Percentiles rank a stretch among this genome's conserved stretches.
Evolutionary conservation across 164 flowering plant genomes (phyloP).

Genomic region (Vitis riparia): DNA sequence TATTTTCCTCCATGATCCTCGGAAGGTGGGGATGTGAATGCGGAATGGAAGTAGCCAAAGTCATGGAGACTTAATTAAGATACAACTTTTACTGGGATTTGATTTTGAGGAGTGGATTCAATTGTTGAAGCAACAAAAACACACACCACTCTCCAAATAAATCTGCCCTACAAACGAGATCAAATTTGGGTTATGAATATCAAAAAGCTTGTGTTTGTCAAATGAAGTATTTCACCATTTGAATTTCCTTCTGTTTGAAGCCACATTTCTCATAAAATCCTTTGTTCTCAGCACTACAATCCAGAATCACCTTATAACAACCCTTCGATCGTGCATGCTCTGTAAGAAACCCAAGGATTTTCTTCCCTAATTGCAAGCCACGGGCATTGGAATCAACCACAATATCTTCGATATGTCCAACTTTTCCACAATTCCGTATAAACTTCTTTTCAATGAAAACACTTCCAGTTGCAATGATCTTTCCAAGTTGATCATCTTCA

Average conservation of each 20-base stretch:
- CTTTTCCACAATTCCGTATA: constrained; percentile 76
- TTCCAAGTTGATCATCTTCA: constrained; percentile 52
- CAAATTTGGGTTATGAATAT: too few species aligned
- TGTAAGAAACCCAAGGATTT: constrained; percentile 47
- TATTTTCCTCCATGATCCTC: too few species aligned
- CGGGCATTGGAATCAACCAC: constrained; percentile 73
- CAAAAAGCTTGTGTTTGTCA: constrained; percentile 8
- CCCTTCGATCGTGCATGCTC: constrained; percentile 63
- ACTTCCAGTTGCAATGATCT: constrained; percentile 77
- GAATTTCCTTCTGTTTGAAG: constrained; percentile 61
- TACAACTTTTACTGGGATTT: too few species aligned
- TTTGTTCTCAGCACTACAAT: constrained; percentile 57
- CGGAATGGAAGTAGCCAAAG: too few species aligned
- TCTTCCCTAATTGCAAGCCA: constrained; percentile 75
- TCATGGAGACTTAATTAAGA: too few species aligned
- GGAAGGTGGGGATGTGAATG: too few species aligned
- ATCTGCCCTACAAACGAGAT: too few species aligned
- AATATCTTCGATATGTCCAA: constrained; percentile 89
- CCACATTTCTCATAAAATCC: constrained; percentile 88
- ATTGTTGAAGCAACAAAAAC: too few species aligned
- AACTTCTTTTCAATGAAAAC: constrained; percentile 84
- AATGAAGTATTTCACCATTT: constrained; percentile 71
- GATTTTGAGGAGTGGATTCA: too few species aligned
- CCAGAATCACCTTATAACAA: constrained; percentile 90
- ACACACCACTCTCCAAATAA: too few species aligned